phyloP scores from a whole-genome alignment of 2,329 filamentous ascomycete genomes.

The Leptographium lundbergii region DNA sequence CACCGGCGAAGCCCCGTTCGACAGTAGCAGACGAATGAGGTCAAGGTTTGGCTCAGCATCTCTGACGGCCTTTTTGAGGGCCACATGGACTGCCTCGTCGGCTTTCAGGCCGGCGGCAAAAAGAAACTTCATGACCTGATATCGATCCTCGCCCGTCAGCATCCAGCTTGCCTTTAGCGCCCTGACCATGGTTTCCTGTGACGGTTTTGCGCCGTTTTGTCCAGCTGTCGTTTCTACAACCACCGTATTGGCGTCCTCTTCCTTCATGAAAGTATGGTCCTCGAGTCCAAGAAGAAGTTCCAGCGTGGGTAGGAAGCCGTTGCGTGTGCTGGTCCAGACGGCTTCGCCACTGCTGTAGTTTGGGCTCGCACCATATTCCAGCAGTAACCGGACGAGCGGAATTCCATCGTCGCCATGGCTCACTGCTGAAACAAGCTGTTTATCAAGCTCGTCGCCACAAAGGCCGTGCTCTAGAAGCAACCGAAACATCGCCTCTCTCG shows the following conservation, averaged over 20 bases:
- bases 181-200: slow-evolving; percentile 31
- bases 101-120: slow-evolving; percentile 36
- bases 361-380: slow-evolving; percentile 39
- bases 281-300: slow-evolving; percentile 37
- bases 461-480: slow-evolving; percentile 37
- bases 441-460: slow-evolving; percentile 35
- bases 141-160: slow-evolving; percentile 33
- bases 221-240: not conserved
- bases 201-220: slow-evolving; percentile 18
- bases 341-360: slow-evolving; percentile 43
- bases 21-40: slow-evolving; percentile 33
- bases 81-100: slow-evolving; percentile 36
- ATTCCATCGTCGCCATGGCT: slow-evolving; percentile 36
- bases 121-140: slow-evolving; percentile 34
- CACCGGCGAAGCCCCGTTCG: slow-evolving; percentile 37
- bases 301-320: slow-evolving; percentile 35
- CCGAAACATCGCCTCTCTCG: slow-evolving; percentile 35
- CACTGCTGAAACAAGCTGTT: slow-evolving; percentile 39
- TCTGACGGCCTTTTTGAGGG: slow-evolving; percentile 37
- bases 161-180: slow-evolving; percentile 43
- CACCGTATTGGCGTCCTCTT: not conserved
- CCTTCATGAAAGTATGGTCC: slow-evolving; percentile 3
- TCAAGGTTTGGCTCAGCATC: slow-evolving; percentile 34
- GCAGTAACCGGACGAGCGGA: slow-evolving; percentile 35
- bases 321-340: slow-evolving; percentile 39